These are phyloP conservation scores for Psidium friedrichsthalianum DNA, from an alignment of 345 rosid genomes.

Conservation along the genomic window DNA sequence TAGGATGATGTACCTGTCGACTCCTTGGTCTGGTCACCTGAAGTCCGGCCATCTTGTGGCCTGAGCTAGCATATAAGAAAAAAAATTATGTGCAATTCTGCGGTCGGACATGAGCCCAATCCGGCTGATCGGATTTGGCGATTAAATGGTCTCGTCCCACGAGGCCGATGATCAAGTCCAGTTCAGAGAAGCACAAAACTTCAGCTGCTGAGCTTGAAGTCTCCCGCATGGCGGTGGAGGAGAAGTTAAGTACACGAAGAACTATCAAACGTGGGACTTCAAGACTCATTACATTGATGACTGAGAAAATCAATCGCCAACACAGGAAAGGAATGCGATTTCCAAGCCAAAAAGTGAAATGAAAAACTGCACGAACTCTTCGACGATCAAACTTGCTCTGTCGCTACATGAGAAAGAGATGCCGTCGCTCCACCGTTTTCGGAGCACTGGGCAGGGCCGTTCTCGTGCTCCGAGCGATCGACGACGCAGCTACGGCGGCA, in stretches of 20 bases:
- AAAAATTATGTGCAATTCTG: background rate
- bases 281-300: background rate
- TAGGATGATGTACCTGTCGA: background rate
- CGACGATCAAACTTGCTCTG: background rate
- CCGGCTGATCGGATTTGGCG: background rate
- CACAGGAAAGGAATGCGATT: background rate
- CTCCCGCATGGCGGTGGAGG: background rate
- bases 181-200: background rate
- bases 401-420: background rate
- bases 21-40: background rate
- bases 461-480: background rate
- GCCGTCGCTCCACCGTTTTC: background rate
- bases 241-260: background rate
- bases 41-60: background rate
- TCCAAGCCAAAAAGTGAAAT: background rate
- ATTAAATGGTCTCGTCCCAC: background rate
- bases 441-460: background rate
- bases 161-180: background rate
- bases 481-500: conserved; percentile 45
- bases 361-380: background rate
- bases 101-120: background rate
- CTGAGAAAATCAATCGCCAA: background rate
- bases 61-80: background rate
- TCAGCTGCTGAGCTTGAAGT: background rate
- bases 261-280: background rate